These are phyloP conservation scores for Globisporangium rhizosaccharum DNA, from an alignment of 352 stramenopile species.

Conservation along the genomic window DNA sequence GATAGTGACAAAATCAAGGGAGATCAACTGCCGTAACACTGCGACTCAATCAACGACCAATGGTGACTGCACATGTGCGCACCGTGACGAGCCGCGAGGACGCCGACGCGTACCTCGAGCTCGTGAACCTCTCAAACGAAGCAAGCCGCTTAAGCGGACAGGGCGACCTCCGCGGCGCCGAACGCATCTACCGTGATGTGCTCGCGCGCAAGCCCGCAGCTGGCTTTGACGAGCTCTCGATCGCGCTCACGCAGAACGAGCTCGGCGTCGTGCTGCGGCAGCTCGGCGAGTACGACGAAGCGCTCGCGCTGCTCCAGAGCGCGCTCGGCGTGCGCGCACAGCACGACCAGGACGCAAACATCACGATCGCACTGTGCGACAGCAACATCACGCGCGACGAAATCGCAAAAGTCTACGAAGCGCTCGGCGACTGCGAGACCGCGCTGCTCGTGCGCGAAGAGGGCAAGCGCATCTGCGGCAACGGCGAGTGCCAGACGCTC, in stretches of 20 bases:
- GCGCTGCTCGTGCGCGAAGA: slow-evolving; percentile 36
- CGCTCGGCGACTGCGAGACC: slow-evolving; percentile 40
- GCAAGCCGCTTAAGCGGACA: slow-evolving; percentile 31
- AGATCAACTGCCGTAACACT: too few species aligned
- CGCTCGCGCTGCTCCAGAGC: slow-evolving; percentile 34
- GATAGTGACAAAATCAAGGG: too few species aligned
- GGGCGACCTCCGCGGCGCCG: slow-evolving; percentile 33
- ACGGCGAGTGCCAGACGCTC: slow-evolving; percentile 40
- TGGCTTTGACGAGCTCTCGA: slow-evolving; percentile 52
- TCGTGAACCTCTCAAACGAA: slow-evolving; percentile 45
- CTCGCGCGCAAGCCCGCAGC: slow-evolving; percentile 34
- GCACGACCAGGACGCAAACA: slow-evolving; percentile 22
- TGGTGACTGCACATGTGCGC: slow-evolving; percentile 17
- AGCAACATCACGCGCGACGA: slow-evolving; percentile 67
- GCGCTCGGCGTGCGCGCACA: slow-evolving; percentile 42
- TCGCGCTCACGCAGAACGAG: slow-evolving; percentile 57
- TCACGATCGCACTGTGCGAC: slow-evolving; percentile 42
- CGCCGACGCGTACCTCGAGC: slow-evolving; percentile 38
- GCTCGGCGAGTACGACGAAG: slow-evolving; percentile 39
- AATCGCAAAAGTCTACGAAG: slow-evolving; percentile 63
- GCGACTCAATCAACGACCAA: background rate
- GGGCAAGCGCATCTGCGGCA: slow-evolving; percentile 48
- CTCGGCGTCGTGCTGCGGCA: slow-evolving; percentile 44
- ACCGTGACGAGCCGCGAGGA: slow-evolving; percentile 22
- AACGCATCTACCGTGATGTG: slow-evolving; percentile 39